phyloP scores from a whole-genome alignment of 1,139 yeast genomes.

The Insectozyma bohioensis region DNA sequence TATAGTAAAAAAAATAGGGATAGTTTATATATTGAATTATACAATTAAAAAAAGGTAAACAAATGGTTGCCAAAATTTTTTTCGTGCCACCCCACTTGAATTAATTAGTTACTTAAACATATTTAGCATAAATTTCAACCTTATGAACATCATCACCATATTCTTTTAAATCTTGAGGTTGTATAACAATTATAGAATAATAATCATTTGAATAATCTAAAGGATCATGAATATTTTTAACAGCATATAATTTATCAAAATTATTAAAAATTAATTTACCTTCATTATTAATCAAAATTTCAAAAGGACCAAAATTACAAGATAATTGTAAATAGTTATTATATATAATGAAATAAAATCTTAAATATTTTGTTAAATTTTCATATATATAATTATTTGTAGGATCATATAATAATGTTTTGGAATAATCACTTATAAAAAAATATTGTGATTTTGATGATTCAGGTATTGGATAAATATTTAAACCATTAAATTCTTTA shows the following conservation, averaged over 20 bases:
- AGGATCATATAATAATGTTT: too few species aligned
- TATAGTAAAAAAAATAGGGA: conserved; percentile 1
- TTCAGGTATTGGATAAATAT: too few species aligned
- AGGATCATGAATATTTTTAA: conserved; percentile 41
- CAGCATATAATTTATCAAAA: conserved; percentile 32
- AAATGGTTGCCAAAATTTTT: conserved; percentile 8
- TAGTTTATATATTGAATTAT: not conserved
- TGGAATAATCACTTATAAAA: too few species aligned
- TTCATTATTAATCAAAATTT: not conserved
- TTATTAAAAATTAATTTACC: conserved; percentile 21
- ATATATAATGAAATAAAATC: not conserved
- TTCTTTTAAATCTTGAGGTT: too few species aligned
- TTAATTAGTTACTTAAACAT: not conserved
- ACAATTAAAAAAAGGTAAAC: too few species aligned
- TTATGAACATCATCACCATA: not conserved
- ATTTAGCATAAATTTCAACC: conserved; percentile 4
- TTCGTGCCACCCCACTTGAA: too few species aligned
- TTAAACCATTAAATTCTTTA: conserved; percentile 6
- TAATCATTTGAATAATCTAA: conserved; percentile 29
- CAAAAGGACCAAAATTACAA: not conserved
- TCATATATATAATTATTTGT: too few species aligned
- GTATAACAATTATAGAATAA: conserved; percentile 26
- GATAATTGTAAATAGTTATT: not conserved
- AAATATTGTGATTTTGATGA: too few species aligned
- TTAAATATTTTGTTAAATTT: too few species aligned